Evolutionary conservation across 176 grass and related monocot species (phyloP).

Genomic region (Rhynchospora tenuis): DNA sequence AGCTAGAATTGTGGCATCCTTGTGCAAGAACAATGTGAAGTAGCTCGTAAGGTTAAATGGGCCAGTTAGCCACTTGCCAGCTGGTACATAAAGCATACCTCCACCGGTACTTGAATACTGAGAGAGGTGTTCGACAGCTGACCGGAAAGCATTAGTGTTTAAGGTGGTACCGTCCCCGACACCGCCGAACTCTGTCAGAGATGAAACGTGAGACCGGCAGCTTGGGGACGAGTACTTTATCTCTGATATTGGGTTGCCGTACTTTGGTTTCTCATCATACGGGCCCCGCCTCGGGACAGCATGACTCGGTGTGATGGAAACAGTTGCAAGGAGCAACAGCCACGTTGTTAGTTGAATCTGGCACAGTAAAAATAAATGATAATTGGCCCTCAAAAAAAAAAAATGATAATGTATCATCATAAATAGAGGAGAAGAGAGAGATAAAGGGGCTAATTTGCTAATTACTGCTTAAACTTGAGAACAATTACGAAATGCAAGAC

Average conservation of each 20-base stretch:
- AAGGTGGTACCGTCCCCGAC: slow-evolving; percentile 72
- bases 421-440: too few species aligned
- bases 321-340: slow-evolving; percentile 1
- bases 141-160: slow-evolving; percentile 76
- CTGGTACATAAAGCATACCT: slow-evolving; percentile 69
- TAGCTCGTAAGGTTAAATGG: slow-evolving; percentile 91
- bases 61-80: slow-evolving; percentile 81
- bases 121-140: slow-evolving; percentile 63
- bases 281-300: background rate
- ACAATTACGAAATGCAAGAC: background rate
- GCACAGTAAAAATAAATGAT: background rate
- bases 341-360: slow-evolving; percentile 14
- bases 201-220: slow-evolving; percentile 67
- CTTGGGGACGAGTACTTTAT: slow-evolving; percentile 52
- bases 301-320: background rate
- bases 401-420: background rate
- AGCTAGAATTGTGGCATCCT: slow-evolving; percentile 61
- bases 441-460: too few species aligned
- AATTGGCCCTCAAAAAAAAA: background rate
- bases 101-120: slow-evolving; percentile 62
- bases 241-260: slow-evolving; percentile 34
- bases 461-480: too few species aligned
- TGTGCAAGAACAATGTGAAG: slow-evolving; percentile 84
- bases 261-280: slow-evolving; percentile 38
- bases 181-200: slow-evolving; percentile 58